Base-by-base conservation (phyloP, 768 basidiomycete species). In the Trametes punicea region DNA sequence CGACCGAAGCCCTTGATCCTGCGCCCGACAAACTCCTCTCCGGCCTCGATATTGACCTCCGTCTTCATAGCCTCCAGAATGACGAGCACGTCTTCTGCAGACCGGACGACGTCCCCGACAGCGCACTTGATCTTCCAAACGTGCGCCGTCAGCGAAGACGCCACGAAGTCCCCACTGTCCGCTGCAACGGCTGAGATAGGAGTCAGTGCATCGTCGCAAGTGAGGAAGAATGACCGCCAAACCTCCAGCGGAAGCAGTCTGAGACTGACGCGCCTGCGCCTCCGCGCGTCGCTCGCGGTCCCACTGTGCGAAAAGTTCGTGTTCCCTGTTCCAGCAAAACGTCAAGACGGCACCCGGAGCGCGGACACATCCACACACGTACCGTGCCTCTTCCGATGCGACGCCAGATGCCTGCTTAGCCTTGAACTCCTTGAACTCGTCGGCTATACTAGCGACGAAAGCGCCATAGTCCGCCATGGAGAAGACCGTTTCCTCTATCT, bases 11-110 rank as follows among this genome's bases (percentile, higher is more conserved):
- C 70, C 29, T 57, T 64, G 0, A 84, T 73, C 15, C 47, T 71
- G 23, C 69, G 78, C 2, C 81, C 81, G 1, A 81, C 63, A 47
- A 75, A 74, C 8, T 69, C 70, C 16, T 77, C 73, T 0, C 78
- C 76, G 0, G 79, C 78, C 46, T 66, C 66, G 15, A 86, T 63
- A 13, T 75, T 71, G 40, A 85, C 77, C 62, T 83, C 82, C 0
- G 80, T 83, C 68, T 87, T 86, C 85, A 85, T 86, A 1, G 84
- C 81, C 66, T 84, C 82, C 11, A 86, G 72, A 18, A 82, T 73
- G 29, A 81, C 45, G 33, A 84, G 62, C 3, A 78, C 71, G 4
- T 77, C 70, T 11, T 77, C 74, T 2, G 71, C 69, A 0, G 76
- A 70, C 3, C 65, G 45, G 39, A 85, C 72, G 0, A 65, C 59